Evolutionary conservation across 129 eudicot species (phyloP).

Genomic region (Centaurea solstitialis): DNA sequence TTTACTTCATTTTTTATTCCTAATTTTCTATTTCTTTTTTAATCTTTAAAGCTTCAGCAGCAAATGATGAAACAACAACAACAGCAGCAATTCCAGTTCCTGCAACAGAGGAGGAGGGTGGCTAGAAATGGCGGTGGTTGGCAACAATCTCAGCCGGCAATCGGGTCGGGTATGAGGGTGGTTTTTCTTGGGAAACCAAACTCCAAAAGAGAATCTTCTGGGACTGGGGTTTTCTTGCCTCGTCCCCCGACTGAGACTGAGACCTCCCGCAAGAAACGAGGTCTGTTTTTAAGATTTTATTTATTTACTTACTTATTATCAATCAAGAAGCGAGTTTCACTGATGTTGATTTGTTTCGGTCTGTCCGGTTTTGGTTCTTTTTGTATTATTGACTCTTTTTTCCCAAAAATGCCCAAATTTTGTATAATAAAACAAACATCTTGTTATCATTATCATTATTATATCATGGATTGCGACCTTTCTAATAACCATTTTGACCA

Average conservation of each 20-base stretch:
- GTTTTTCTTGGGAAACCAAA: slow-evolving; percentile 60
- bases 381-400: neutral
- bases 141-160: slow-evolving; percentile 48
- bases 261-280: slow-evolving; percentile 69
- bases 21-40: neutral
- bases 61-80: slow-evolving; percentile 38
- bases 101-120: slow-evolving; percentile 34
- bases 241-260: slow-evolving; percentile 56
- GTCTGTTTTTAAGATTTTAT: too few species aligned
- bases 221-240: slow-evolving; percentile 91
- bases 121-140: slow-evolving; percentile 24
- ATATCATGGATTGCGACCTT: slow-evolving; percentile 5
- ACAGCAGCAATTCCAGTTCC: slow-evolving; percentile 21
- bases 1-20: neutral
- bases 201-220: slow-evolving; percentile 62
- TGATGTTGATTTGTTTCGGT: neutral
- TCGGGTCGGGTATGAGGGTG: slow-evolving; percentile 65
- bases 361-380: too few species aligned
- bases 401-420: neutral
- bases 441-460: neutral
- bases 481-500: neutral
- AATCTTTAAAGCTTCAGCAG: slow-evolving; percentile 25
- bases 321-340: too few species aligned
- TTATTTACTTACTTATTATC: too few species aligned
- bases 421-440: neutral